Evolutionary conservation across 768 basidiomycete species (phyloP), one percentile per base, ranked within the genome.

Genomic region (Termitomyces sp.): DNA sequence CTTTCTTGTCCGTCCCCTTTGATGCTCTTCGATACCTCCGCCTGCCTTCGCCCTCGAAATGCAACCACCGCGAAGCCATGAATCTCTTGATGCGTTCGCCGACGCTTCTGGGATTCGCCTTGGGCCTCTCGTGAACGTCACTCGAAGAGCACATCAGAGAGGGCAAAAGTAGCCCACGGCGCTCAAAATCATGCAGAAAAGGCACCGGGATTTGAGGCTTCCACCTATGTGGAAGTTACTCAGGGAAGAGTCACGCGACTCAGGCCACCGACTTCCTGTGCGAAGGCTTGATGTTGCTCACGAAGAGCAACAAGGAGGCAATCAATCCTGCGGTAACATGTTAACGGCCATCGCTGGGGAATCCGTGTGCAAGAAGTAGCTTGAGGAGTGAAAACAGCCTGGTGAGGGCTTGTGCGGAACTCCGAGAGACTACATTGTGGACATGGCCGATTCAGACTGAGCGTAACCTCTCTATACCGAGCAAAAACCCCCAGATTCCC

Each of bases 71-170:
- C 78, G 72, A 67, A 72, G 80, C 82, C 82, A 83, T 76, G 78
- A 65, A 67, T 67, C 65, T 79, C 80, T 81, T 68, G 74, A 73
- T 76, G 79, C 77, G 79, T 71, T 62, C 70, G 69, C 71, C 74
- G 71, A 71, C 79, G 74, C 76, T 84, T 83, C 61, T 74, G 76
- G 70, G 70, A 74, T 73, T 73, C 75, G 56, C 63, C 74, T 63
- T 65, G 60, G 56, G 61, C 56, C 48, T 56, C 59, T 69, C 59
- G 22, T 46, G 42, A 52, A 31, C 60, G 44, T 47, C 58, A 47
- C 58, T 64, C 52, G 39, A 46, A 42, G 47, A 49, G 46, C 63
- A 44, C 58, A 64, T 62, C 63, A 54, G 56, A 64, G 67, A 62
- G 63, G 60, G 58, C 62, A 46, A 48, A 58, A 68, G 74, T 65